Percentiles rank a stretch among this genome's conserved stretches.
Evolutionary conservation across 148 eudicot genomes (phyloP).

Genomic region (Amaranthus hypochondriacus): DNA sequence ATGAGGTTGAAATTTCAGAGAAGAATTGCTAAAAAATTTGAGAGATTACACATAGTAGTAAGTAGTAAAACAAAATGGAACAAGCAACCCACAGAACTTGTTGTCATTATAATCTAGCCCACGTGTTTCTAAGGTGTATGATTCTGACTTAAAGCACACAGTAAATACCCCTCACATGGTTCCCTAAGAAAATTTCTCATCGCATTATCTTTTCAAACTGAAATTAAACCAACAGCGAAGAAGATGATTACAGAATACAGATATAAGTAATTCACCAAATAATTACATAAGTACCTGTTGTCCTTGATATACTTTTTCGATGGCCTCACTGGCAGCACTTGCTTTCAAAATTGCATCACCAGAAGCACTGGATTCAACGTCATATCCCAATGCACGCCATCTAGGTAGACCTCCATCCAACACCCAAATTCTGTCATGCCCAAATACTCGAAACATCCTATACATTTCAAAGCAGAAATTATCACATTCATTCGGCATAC

Average conservation of each 20-base stretch:
- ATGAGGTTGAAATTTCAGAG: constrained; percentile 1
- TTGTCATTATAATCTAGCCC: background rate
- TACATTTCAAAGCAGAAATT: constrained; percentile 16
- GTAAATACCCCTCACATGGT: background rate
- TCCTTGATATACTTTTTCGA: constrained; percentile 81
- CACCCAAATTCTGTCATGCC: constrained; percentile 97
- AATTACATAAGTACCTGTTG: constrained; percentile 35
- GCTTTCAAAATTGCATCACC: constrained; percentile 82
- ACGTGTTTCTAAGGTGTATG: background rate
- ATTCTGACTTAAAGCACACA: background rate
- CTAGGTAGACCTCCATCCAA: constrained; percentile 94
- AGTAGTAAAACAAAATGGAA: background rate
- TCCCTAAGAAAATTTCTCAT: background rate
- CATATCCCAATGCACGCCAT: constrained; percentile 86
- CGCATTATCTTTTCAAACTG: background rate
- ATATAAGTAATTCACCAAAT: too few relatives aligned
- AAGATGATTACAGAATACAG: background rate
- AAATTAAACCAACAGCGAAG: background rate
- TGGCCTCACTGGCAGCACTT: constrained; percentile 89
- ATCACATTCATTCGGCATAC: constrained; percentile 8
- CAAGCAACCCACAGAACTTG: background rate
- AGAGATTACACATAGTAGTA: background rate
- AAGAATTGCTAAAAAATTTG: background rate
- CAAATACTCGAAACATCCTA: constrained; percentile 99
- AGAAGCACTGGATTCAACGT: constrained; percentile 95